Evolutionary conservation across 2,329 filamentous ascomycete species (phyloP), one percentile per base, ranked within the genome.

Genomic region (Colletotrichum sp.): DNA sequence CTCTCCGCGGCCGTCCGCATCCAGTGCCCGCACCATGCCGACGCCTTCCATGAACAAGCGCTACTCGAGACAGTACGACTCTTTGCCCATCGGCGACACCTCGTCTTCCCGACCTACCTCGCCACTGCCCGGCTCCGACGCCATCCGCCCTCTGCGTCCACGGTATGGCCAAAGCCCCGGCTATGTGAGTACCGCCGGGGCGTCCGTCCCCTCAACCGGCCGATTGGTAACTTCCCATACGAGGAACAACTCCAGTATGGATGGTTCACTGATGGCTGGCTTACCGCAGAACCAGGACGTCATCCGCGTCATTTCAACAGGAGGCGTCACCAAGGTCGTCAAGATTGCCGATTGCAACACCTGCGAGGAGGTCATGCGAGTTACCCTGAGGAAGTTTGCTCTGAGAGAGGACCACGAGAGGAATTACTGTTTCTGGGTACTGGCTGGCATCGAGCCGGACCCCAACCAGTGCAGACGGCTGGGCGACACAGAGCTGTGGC

Each of bases 381-480:
- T 95, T 76, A 98, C 97, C 0, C 86, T 99, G 60, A 92, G 94
- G 79, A 99, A 99, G 84, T 95, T 98, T 78, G 93, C 93, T 55
- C 90, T 98, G 34, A 94, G 96, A 26, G 96, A 98, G 82, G 95
- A 96, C 77, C 96, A 98, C 81, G 94, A 97, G 83, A 92, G 96
- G 80, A 98, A 98, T 82, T 99, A 98, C 86, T 98, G 96, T 87
- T 99, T 99, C 86, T 99, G 97, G 88, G 94, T 98, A 1, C 89
- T 99, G 74, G 93, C 95, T 79, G 96, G 96, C 67, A 88, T 95
- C 52, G 95, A 98, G 64, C 93, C 96, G 3, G 94, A 97, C 79
- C 94, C 95, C 34, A 91, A 90, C 66, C 93, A 96, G 81, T 98
- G 95, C 83, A 93, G 96, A 76, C 93, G 95, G 66, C 89, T 99